Evolutionary conservation across 768 basidiomycete species (phyloP).

Genomic region (Podaxis sp.): DNA sequence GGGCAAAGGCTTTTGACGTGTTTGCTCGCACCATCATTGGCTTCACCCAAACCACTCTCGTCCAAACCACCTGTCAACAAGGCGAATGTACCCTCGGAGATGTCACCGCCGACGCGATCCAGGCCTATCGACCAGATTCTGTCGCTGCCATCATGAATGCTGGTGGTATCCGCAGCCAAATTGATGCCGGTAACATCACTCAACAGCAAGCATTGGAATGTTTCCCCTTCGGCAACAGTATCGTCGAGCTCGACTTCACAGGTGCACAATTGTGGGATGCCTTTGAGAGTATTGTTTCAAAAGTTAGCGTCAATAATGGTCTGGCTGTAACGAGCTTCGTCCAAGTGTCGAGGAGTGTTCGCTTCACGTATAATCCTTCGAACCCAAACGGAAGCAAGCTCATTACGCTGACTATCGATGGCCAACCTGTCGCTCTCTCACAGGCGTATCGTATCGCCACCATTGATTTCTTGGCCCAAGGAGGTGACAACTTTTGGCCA

Average conservation of each 20-base stretch:
- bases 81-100: slow-evolving; percentile 45
- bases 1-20: slow-evolving; percentile 38
- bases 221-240: slow-evolving; percentile 44
- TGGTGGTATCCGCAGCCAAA: slow-evolving; percentile 40
- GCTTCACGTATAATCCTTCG: slow-evolving; percentile 31
- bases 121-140: slow-evolving; percentile 30
- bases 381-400: slow-evolving; percentile 29
- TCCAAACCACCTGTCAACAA: slow-evolving; percentile 39
- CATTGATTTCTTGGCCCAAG: slow-evolving; percentile 33
- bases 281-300: slow-evolving; percentile 40
- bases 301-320: slow-evolving; percentile 28
- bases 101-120: slow-evolving; percentile 42
- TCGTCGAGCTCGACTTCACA: slow-evolving; percentile 40
- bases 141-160: slow-evolving; percentile 42
- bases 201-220: slow-evolving; percentile 37
- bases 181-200: slow-evolving; percentile 41
- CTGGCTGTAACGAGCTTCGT: slow-evolving; percentile 38
- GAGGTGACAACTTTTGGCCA: slow-evolving; percentile 37
- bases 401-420: slow-evolving; percentile 29
- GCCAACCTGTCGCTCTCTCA: slow-evolving; percentile 24
- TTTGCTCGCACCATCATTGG: slow-evolving; percentile 38
- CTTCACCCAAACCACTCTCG: slow-evolving; percentile 31
- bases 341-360: slow-evolving; percentile 39
- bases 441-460: slow-evolving; percentile 32
- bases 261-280: slow-evolving; percentile 41